Base-by-base conservation (phyloP, 176 grass and related monocot species). In the Bothriochloa decipiens region DNA sequence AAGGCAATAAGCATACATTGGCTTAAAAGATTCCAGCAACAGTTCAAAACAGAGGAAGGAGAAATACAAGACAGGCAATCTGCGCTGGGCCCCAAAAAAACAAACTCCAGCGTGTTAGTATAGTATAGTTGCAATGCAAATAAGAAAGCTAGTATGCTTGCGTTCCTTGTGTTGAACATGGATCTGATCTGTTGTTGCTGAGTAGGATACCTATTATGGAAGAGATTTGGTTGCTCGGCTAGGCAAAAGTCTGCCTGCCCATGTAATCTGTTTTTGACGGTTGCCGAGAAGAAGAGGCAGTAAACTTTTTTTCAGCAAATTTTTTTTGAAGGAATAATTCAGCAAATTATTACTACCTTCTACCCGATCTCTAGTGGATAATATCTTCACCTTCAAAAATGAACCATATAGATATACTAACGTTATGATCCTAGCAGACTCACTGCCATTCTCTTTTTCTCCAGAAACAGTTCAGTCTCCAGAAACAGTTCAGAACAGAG, bases 141-240 rank as follows among this genome's bases (percentile, higher is more conserved):
- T 52, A 55, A 81, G 80, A 52, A 45, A 14, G 73, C 7, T 23
- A 45, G 82, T 58, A 57, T 82, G 86, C 67, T 60, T 86, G 86
- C 7, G 43, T 82, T 82, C 70, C 3, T 76, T 82, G 41, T 33
- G 23, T 71, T 39, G 5, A 64, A 90, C 81, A 65, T 73, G 47
- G n/a, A n/a, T n/a, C n/a, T n/a, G 42, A 33, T 66, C 61, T 47
- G 61, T 33, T 76, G 40, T 18, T 87, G 20, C 39, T 60, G 29
- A 66, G n/a, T 62, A 83, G 76, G n/a, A 70, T 49, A 18, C 39
- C 68, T 5, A 2, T 52, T 53, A 11, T 26, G n/a, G 50, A 45
- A 45, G 22, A 72, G 68, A 61, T 61, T 39, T 39, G 37, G 4
- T 32, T 50, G 36, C 25, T 42, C 67, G 23, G 32, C 35, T 72